A percentile compares a stretch with the other conserved stretches of the same genome.
Conservation (phyloP, 2,329 filamentous ascomycete genomes). For the Alternaria sp. region DNA sequence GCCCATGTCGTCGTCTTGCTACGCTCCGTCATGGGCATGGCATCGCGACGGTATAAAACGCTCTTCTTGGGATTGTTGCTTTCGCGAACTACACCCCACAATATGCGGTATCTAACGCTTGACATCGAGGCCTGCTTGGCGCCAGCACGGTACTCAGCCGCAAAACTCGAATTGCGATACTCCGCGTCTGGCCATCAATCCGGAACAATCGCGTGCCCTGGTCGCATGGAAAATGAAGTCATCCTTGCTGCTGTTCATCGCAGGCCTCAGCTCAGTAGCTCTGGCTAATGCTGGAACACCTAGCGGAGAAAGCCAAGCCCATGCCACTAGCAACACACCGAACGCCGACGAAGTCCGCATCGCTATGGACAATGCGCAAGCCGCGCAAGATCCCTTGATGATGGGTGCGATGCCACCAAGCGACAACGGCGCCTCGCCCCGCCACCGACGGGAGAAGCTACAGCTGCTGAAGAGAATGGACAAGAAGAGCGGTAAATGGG, state of each 20-base stretch:
- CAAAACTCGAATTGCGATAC: background rate
- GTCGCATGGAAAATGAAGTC: background rate
- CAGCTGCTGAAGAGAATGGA: conserved; percentile 27
- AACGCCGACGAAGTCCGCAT: background rate
- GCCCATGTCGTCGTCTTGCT: background rate
- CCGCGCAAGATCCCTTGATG: conserved; percentile 11
- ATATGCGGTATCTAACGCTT: background rate
- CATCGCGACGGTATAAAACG: background rate
- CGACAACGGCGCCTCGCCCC: background rate
- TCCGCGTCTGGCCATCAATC: background rate
- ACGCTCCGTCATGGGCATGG: no score
- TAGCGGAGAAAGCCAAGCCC: background rate
- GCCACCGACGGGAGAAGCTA: conserved; percentile 27
- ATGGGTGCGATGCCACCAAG: conserved; percentile 17
- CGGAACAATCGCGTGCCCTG: background rate
- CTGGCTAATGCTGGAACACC: background rate
- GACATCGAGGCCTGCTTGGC: conserved; percentile 18
- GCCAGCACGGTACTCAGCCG: conserved; percentile 30
- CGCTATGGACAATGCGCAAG: background rate
- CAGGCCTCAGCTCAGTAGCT: background rate
- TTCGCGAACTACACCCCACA: background rate
- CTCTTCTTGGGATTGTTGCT: background rate
- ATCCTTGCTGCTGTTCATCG: background rate
- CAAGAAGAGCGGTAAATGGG: conserved; percentile 27
- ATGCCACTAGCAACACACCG: background rate